Evolutionary conservation across 805 yeast genomes (phyloP), one percentile per base, ranked within the genome.

Genomic region (Yamadazyma nakazawae): DNA sequence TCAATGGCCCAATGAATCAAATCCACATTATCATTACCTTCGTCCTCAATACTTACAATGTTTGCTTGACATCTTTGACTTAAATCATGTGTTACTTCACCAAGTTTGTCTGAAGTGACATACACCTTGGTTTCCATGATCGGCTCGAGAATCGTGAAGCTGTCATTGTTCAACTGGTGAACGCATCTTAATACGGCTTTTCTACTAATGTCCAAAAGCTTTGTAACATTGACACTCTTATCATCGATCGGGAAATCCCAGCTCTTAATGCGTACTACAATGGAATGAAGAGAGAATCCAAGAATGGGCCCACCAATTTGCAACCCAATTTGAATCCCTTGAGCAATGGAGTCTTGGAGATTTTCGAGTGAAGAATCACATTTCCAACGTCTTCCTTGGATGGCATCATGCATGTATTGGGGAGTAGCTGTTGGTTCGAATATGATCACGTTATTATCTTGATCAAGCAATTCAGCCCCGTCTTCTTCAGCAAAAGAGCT

Each of bases 81-180:
- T 43, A 94, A 67, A 60, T 94, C 99, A 55, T 88, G 95, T 34
- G 88, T 77, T 1, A 94, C 94, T 31, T 74, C 75, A 17, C 98
- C 98, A 54, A 92, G 65, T 48, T 85, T 87, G 46, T 79, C 84
- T 26, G 89, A 85, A 45, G 76, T 75, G 2, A 84, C 84, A 43
- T 74, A 78, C 1, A 94, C 81, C 7, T 72, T 72, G 4, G 90
- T 83, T 31, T 77, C 73, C 97, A 94, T 92, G 25, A 86, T 74
- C 0, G 99, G 99, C 64, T 94, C 98, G 63, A 92, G 70, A 1
- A 91, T 63, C 1, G 83, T 75, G 59, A 78, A 80, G 1, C 63
- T 54, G 0, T 51, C 47, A 2, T 60, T 64, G 30, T 32, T 44
- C 19, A 37, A n/a, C 11, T 53, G 51, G n/a, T 43, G 40, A 10